Evolutionary conservation across 495 filamentous ascomycete species (phyloP).

Genomic region (Trichoderma reesei): DNA sequence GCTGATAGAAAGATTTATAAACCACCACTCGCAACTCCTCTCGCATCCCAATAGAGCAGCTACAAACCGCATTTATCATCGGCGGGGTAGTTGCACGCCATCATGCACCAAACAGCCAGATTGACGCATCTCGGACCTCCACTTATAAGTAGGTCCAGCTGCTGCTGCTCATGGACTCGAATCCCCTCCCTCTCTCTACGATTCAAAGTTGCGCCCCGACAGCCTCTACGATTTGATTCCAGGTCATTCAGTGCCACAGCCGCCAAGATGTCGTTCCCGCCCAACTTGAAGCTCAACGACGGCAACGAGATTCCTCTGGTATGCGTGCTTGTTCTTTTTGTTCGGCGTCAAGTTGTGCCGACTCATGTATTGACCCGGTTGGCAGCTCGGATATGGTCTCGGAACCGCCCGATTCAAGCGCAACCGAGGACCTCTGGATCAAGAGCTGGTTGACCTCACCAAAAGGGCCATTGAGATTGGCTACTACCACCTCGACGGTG

Average conservation of each 20-base stretch:
- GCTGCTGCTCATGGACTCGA: neutral
- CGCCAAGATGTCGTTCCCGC: neutral
- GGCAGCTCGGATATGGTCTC: slow-evolving; percentile 63
- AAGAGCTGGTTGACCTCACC: slow-evolving; percentile 47
- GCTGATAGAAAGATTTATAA: too few species aligned
- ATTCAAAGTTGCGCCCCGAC: too few species aligned
- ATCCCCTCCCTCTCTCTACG: too few species aligned
- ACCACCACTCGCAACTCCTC: neutral
- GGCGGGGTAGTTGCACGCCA: slow-evolving; percentile 1
- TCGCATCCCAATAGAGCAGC: neutral
- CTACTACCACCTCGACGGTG: slow-evolving; percentile 70
- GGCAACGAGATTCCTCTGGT: slow-evolving; percentile 66
- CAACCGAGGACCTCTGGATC: slow-evolving; percentile 32
- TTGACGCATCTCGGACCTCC: neutral
- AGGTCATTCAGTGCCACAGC: neutral
- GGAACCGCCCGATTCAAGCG: slow-evolving; percentile 37
- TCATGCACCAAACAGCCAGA: neutral
- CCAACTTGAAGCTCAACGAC: slow-evolving; percentile 29
- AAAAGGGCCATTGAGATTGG: slow-evolving; percentile 60
- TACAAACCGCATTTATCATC: neutral
- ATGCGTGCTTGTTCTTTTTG: slow-evolving; percentile 17
- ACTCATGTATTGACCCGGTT: neutral
- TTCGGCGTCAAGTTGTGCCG: neutral
- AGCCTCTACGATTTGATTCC: neutral
- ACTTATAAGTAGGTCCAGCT: slow-evolving; percentile 5